A percentile compares a stretch with the other conserved stretches of the same genome.
Conservation (phyloP, 176 grass and related monocot genomes). For the Otatea glauca region DNA sequence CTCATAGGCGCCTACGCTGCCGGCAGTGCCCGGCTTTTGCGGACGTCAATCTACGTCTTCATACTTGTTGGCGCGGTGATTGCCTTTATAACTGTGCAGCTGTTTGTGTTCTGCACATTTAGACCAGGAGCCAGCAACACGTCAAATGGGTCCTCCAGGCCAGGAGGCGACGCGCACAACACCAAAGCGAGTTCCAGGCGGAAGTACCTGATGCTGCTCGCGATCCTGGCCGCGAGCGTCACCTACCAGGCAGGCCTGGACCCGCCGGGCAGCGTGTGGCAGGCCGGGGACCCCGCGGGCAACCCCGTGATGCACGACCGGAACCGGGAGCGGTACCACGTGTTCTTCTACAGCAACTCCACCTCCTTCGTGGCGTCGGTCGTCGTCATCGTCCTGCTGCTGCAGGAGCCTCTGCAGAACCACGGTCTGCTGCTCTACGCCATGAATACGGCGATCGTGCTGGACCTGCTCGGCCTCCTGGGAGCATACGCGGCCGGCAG, state of each 20-base stretch:
- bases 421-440: neutral
- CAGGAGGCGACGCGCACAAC: too few relatives aligned
- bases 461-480: slow-evolving; percentile 43
- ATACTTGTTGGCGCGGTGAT: neutral
- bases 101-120: neutral
- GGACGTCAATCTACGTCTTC: slow-evolving; percentile 19
- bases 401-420: neutral
- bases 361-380: neutral
- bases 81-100: neutral
- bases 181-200: neutral
- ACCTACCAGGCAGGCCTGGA: slow-evolving; percentile 8
- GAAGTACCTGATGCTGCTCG: neutral
- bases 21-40: neutral
- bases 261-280: neutral
- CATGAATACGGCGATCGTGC: neutral
- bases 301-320: neutral
- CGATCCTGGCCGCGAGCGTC: neutral
- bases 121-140: neutral
- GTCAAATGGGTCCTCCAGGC: too few relatives aligned
- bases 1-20: slow-evolving; percentile 36
- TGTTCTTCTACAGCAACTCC: slow-evolving; percentile 19
- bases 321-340: neutral
- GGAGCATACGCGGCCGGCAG: slow-evolving; percentile 42
- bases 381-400: neutral
- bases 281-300: neutral